A percentile compares a stretch with the other conserved stretches of the same genome.
Conservation (phyloP, 2,329 filamentous ascomycete species). For the Podosphaera xanthii region DNA sequence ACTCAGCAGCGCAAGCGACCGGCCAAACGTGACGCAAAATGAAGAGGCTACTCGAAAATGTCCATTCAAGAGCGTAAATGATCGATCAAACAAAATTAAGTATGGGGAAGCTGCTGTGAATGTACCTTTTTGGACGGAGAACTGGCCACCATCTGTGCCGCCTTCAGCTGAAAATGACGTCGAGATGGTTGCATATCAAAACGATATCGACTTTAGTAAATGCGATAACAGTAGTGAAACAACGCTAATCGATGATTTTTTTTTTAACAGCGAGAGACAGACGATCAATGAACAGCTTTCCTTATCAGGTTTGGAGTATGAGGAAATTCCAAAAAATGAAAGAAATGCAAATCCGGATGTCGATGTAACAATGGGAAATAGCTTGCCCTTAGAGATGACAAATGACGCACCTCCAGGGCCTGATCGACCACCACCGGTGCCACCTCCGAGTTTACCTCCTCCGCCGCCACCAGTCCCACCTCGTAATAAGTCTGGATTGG, state of each 20-base stretch:
- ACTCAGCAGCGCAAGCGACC: constrained; percentile 11
- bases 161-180: constrained; percentile 6
- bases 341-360: constrained; percentile 2
- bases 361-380: constrained; percentile 18
- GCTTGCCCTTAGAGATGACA: constrained; percentile 5
- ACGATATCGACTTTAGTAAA: constrained; percentile 8
- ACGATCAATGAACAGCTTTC: neutral
- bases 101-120: constrained; percentile 10
- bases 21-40: neutral
- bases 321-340: constrained; percentile 1
- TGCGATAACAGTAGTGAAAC: constrained; percentile 18
- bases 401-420: constrained; percentile 5
- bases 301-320: neutral
- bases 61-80: constrained; percentile 3
- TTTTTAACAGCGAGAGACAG: constrained; percentile 5
- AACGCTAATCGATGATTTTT: constrained; percentile 18
- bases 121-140: constrained; percentile 12
- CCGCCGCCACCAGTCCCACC: constrained; percentile 15
- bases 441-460: constrained; percentile 6
- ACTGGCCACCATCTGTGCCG: constrained; percentile 4
- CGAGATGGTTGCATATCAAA: constrained; percentile 15
- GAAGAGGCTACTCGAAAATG: neutral
- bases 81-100: constrained; percentile 10
- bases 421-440: constrained; percentile 16
- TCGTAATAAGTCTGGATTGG: constrained; percentile 15